Evolutionary conservation across 768 basidiomycete species (phyloP).

Genomic region (Calocybe gangraenosa): DNA sequence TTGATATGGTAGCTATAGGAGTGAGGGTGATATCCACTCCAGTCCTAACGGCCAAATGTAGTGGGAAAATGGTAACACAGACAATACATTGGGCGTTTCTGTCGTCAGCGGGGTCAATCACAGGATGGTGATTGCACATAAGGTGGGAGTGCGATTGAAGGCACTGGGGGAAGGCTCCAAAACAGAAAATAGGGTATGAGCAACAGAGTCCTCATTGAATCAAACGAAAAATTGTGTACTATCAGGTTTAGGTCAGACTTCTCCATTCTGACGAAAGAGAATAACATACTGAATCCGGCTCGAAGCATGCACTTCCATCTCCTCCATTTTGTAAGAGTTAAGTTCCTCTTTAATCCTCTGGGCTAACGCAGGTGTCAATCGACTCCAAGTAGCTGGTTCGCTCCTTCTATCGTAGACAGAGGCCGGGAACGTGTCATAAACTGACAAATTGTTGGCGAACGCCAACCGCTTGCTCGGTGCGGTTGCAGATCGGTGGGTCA

Average conservation of each 20-base stretch:
- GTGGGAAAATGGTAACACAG: slow-evolving; percentile 4
- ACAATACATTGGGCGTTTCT: slow-evolving; percentile 10
- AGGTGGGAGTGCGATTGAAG: slow-evolving; percentile 18
- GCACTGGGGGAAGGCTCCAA: slow-evolving; percentile 25
- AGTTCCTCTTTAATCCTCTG: slow-evolving; percentile 98
- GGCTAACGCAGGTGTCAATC: slow-evolving; percentile 89
- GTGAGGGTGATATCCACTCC: slow-evolving; percentile 16
- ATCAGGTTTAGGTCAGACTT: slow-evolving; percentile 9
- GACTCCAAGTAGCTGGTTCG: slow-evolving; percentile 96
- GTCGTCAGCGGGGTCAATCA: slow-evolving; percentile 22
- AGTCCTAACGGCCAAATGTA: slow-evolving; percentile 7
- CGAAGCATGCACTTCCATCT: slow-evolving; percentile 97
- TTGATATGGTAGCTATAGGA: slow-evolving; percentile 7
- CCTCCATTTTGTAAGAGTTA: slow-evolving; percentile 99
- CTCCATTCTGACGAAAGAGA: slow-evolving; percentile 4
- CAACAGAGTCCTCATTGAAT: slow-evolving; percentile 20
- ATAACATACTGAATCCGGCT: slow-evolving; percentile 82
- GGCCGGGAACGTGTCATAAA: slow-evolving; percentile 95
- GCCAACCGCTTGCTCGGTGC: slow-evolving; percentile 67
- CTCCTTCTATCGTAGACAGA: slow-evolving; percentile 91
- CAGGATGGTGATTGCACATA: slow-evolving; percentile 21
- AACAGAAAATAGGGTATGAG: slow-evolving; percentile 19
- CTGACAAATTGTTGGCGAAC: slow-evolving; percentile 89
- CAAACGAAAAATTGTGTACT: slow-evolving; percentile 90
- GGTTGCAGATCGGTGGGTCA: slow-evolving; percentile 73